phyloP scores from a whole-genome alignment of 208 protist genomes.

The Acanthamoeba divionensis region DNA sequence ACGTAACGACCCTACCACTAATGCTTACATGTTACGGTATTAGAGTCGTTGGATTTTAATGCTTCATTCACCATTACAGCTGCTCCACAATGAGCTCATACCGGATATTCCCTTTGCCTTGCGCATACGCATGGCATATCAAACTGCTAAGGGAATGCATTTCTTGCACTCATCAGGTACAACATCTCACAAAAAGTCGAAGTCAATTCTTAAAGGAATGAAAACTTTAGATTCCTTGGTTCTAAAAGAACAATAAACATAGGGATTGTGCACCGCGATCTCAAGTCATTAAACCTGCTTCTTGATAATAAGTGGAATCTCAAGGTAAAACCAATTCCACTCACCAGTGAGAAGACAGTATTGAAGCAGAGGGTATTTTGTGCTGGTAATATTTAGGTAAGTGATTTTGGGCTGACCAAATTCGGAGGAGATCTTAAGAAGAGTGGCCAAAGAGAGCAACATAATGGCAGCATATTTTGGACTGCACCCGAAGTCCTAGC shows the following conservation, averaged over 20 bases:
- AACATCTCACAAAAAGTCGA: background rate
- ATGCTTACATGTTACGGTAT: no score
- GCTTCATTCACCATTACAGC: background rate
- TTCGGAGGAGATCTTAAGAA: conserved; percentile 47
- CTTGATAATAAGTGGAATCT: conserved; percentile 33
- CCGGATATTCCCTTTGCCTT: background rate
- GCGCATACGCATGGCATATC: background rate
- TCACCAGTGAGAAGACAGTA: background rate
- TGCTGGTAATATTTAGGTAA: background rate
- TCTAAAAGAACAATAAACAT: no score
- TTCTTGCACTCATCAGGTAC: no score
- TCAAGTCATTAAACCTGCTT: conserved; percentile 1
- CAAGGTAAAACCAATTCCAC: background rate
- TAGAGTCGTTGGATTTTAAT: no score
- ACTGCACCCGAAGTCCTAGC: background rate
- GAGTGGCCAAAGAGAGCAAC: background rate
- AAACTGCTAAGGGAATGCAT: conserved; percentile 30
- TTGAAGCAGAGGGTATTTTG: background rate
- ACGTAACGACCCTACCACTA: no score
- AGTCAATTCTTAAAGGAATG: no score
- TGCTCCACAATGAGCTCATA: background rate
- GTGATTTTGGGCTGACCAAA: conserved; percentile 46
- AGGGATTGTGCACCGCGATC: no score
- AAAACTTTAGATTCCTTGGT: no score
- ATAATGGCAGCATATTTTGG: conserved; percentile 5